Base-by-base conservation (phyloP, 129 eudicot genomes). In the Flaveria ramosissima region DNA sequence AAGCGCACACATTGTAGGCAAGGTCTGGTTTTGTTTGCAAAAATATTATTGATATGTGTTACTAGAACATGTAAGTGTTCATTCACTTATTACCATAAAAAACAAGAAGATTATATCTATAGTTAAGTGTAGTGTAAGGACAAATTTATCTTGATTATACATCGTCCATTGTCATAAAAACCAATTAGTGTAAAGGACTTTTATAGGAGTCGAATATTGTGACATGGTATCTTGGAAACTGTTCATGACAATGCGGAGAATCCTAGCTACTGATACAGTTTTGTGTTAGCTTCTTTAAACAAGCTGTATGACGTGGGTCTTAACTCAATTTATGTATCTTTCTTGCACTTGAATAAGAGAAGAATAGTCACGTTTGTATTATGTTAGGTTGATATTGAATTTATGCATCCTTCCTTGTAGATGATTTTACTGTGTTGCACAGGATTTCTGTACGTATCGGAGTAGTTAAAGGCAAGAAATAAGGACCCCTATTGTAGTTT, bases 1-100 rank as follows among this genome's bases (percentile, higher is more conserved):
- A 59, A 88, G 73, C 80, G 81, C 99, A 23, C 67, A 71, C 68
- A 84, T 83, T 70, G 91, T 94, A 9, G 97, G 99, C 73, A 94
- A 94, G 99, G 98, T 94, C 46, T 68, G 88, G 16, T 67, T 82
- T 71, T 16, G 9, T 75, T 50, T 72, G n/a, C 62, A 56, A 3
- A 30, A 75, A 66, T 68, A 51, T 68, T 72, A 66, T 53, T 53
- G 32, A 27, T 64, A 36, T 51, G 60, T 63, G 56, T 39, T 68
- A 55, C 65, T 53, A 19, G 70, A 66, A 69, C 69, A 10, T 56
- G 81, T 62, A 64, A 61, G 72, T 78, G 70, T 21, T 59, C 48
- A 12, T 61, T 45, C 32, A 43, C 70, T 45, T 43, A 45, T 17
- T 12, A 61, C 36, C 46, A 26, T 30, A 0, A 61, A 26, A 46